Evolutionary conservation across 176 grass and related monocot genomes (phyloP), one percentile per base, ranked within the genome.

Genomic region (Chloris gayana): DNA sequence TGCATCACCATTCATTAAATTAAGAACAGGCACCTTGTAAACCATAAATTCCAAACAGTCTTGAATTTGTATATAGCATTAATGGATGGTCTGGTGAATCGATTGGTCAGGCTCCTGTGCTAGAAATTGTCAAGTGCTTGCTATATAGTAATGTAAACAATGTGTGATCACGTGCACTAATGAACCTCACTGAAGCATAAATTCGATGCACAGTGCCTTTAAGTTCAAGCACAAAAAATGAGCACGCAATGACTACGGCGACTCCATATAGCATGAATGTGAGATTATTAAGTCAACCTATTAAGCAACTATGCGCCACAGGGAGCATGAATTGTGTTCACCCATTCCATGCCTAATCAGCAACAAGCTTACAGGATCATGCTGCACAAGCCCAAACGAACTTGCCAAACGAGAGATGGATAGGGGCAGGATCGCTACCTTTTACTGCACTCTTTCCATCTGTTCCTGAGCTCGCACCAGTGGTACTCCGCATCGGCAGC

Each of bases 391-490:
- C 67, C 39, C 33, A 71, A 37, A 32, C 5, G n/a, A 14, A 17
- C 21, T 29, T 70, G 0, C 6, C 21, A 69, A 68, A 62, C 15
- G 24, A 56, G 39, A 44, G 50, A 53, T 13, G 1, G 37, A 50
- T 7, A 70, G 39, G 41, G 2, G 9, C 24, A 89, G 35, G 50
- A 77, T 50, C 53, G 13, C 10, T 56, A 89, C 83, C 88, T 89
- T 89, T 89, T 22, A 65, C 79, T 29, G 78, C 35, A 27, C 50
- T 82, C 72, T 89, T 89, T 27, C 72, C 87, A 57, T 77, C 82
- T 12, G 70, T 2, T 41, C 77, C 87, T 31, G 51, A 35, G 60
- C 7, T 64, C 26, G 70, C 17, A 17, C 37, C 83, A 37, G 47
- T 27, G 8, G 45, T 67, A 62, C 58, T 25, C n/a, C 85, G 85